Conservation (phyloP, 2,329 filamentous ascomycete genomes). For the Seiridium cupressi region DNA sequence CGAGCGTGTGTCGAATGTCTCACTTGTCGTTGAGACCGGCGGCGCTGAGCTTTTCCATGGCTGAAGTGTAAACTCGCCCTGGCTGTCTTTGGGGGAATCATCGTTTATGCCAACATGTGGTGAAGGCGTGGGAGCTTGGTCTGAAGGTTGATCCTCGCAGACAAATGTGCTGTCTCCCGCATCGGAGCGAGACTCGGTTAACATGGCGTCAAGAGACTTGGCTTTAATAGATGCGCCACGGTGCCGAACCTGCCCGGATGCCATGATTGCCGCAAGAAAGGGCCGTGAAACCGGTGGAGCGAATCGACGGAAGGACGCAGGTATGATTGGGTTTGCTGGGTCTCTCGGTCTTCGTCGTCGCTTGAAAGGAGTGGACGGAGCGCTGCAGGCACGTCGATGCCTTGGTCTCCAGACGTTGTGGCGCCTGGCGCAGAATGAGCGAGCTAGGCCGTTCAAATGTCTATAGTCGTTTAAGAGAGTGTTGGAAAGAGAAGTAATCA, state of each 20-base stretch:
- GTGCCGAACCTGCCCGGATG: slow-evolving; percentile 23
- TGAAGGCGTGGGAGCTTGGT: slow-evolving; percentile 11
- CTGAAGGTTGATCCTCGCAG: slow-evolving; percentile 13
- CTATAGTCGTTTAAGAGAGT: slow-evolving; percentile 25
- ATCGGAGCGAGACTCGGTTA: slow-evolving; percentile 20
- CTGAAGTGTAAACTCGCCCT: slow-evolving; percentile 15
- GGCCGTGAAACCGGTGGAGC: slow-evolving; percentile 15
- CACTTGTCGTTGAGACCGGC: slow-evolving; percentile 37
- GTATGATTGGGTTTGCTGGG: slow-evolving; percentile 11
- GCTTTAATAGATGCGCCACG: slow-evolving; percentile 19
- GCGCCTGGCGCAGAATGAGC: slow-evolving; percentile 23
- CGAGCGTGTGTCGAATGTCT: slow-evolving; percentile 41
- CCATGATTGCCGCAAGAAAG: slow-evolving; percentile 22
- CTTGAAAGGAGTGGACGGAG: slow-evolving; percentile 22
- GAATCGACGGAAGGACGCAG: not conserved
- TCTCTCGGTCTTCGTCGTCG: slow-evolving; percentile 16
- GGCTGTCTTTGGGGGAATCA: slow-evolving; percentile 13
- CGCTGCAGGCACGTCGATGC: slow-evolving; percentile 23
- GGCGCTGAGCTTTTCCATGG: slow-evolving; percentile 32
- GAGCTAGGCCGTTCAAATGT: slow-evolving; percentile 21
- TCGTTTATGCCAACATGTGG: slow-evolving; percentile 14
- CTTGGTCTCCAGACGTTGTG: slow-evolving; percentile 21
- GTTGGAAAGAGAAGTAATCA: slow-evolving; percentile 25
- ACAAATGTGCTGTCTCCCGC: slow-evolving; percentile 11
- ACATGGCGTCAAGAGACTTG: slow-evolving; percentile 23